Conservation (phyloP, 1,284 basidiomycete species). For the Phylloboletellus chloephorus region DNA sequence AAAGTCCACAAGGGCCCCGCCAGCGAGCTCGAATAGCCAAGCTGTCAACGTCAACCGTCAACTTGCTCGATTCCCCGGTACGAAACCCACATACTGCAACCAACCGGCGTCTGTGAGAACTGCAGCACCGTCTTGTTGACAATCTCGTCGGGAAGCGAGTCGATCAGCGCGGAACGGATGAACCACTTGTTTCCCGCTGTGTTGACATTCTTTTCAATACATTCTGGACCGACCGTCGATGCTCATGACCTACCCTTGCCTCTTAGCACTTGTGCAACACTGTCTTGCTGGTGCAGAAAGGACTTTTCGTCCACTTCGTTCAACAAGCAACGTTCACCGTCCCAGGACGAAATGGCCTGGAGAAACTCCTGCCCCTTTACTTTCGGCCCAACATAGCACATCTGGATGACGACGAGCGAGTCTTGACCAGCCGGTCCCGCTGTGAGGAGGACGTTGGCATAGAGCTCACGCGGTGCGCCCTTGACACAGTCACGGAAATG, state of each 20-base stretch:
- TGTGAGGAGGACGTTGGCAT: conserved; percentile 84
- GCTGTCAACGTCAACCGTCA: conserved; percentile 39
- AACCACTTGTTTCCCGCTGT: conserved; percentile 81
- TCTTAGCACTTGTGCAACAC: conserved; percentile 81
- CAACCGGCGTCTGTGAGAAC: conserved; percentile 77
- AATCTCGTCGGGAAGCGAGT: conserved; percentile 77
- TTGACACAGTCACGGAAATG: conserved; percentile 93
- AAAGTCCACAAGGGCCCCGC: conserved; percentile 72
- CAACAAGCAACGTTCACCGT: conserved; percentile 72
- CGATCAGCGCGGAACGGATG: conserved; percentile 77
- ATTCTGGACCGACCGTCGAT: background rate
- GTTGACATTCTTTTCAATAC: conserved; percentile 1
- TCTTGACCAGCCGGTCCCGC: conserved; percentile 78
- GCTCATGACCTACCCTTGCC: conserved; percentile 54
- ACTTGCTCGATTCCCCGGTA: background rate
- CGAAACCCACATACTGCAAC: conserved; percentile 66
- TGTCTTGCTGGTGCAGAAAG: conserved; percentile 85
- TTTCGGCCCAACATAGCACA: conserved; percentile 77
- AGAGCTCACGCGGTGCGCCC: conserved; percentile 77
- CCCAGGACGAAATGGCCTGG: conserved; percentile 81
- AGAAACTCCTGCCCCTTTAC: conserved; percentile 76
- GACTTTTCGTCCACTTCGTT: conserved; percentile 88
- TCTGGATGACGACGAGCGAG: conserved; percentile 82
- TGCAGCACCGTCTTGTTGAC: conserved; percentile 77
- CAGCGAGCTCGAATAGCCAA: conserved; percentile 86